Base-by-base conservation (phyloP, 495 filamentous ascomycete species). In the Xylaria castorea region DNA sequence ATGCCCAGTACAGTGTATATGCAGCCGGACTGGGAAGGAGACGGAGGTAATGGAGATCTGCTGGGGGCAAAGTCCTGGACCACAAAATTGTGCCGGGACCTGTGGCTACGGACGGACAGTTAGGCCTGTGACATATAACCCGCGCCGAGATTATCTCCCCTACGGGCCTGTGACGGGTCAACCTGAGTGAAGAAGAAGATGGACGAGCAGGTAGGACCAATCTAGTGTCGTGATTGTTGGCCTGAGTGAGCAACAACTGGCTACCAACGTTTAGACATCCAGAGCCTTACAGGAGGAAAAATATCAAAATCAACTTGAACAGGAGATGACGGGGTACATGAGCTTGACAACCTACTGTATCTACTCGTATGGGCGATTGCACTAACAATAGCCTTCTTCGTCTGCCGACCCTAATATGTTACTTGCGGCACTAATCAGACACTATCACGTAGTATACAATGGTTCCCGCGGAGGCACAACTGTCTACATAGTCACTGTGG, bases 21-120 rank as follows among this genome's bases (percentile, higher is more conserved):
- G 82, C 85, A 85, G 83, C 85, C 84, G 78, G 79, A 85, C 80
- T 84, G 81, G 85, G 84, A 86, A 86, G 85, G 85, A 86, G 84
- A 82, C 76, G 81, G 79, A 81, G 80, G 77, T 78, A 83, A 84
- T 81, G 80, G 80, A 80, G 82, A 85, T 84, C 83, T 84, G 80
- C 80, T 80, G 77, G 78, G 73, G 74, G 36, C 60, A 78, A 75
- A 75, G 75, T 77, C 76, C 76, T 77, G 75, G 75, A 77, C 75
- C 69, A 73, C 72, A 71, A 75, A 72, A 75, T 76, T 75, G 77
- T 71, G 73, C 76, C 78, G 76, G 76, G 74, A 80, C 74, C 76
- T 80, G 74, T 63, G 72, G 75, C 70, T 71, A 71, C 67, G 55
- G 67, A 40, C 67, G 67, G 67, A 61, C 40, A 62, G 53, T 40